These are phyloP conservation scores for Neostapfia colusana DNA, from an alignment of 176 grass and related monocot species.

Conservation along the genomic window DNA sequence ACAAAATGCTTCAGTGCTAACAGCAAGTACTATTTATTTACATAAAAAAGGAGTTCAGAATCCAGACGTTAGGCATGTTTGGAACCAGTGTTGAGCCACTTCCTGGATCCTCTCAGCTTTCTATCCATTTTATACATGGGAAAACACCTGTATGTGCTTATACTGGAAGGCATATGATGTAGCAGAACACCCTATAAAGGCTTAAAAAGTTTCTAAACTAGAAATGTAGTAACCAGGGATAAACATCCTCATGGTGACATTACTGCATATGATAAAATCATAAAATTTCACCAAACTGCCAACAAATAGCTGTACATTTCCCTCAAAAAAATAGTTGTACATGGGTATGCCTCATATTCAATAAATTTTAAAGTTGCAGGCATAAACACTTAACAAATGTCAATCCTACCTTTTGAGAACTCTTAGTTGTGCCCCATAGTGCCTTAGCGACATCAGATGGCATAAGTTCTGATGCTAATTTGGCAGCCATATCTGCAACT, in stretches of 20 bases:
- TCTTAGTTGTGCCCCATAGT: constrained; percentile 72
- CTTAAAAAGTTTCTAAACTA: constrained; percentile 13
- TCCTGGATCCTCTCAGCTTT: background rate
- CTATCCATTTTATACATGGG: background rate
- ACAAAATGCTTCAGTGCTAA: constrained; percentile 17
- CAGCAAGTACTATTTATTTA: background rate
- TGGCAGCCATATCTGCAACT: constrained; percentile 68
- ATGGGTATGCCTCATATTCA: background rate
- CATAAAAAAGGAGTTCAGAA: background rate
- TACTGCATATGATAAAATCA: background rate
- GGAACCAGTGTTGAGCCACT: background rate
- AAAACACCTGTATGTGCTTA: background rate
- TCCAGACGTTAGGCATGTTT: background rate
- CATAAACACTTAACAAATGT: constrained; percentile 22
- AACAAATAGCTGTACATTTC: background rate
- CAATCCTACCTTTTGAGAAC: constrained; percentile 62
- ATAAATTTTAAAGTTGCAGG: background rate
- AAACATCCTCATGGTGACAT: background rate
- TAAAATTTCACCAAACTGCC: constrained; percentile 14
- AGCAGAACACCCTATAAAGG: background rate
- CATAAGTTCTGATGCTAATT: constrained; percentile 87
- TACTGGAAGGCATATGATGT: background rate
- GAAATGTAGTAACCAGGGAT: constrained; percentile 11
- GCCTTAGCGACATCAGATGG: constrained; percentile 75
- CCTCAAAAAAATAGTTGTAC: no score